These are phyloP conservation scores for Russula ochroleuca DNA, from an alignment of 768 basidiomycete genomes.

Conservation along the genomic window DNA sequence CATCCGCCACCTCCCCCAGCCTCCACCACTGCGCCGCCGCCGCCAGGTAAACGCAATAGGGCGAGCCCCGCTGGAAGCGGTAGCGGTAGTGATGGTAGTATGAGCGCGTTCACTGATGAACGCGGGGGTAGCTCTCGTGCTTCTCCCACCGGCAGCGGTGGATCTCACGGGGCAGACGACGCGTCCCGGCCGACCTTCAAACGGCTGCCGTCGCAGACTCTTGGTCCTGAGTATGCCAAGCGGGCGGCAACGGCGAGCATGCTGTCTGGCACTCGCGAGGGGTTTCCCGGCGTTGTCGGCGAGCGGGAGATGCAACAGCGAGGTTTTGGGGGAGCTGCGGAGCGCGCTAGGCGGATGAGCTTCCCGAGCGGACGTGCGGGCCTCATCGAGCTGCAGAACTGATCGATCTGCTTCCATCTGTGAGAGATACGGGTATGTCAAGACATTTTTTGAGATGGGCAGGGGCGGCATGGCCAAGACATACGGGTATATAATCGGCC, in stretches of 20 bases:
- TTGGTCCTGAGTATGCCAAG: slow-evolving; percentile 59
- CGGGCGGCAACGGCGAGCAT: slow-evolving; percentile 30
- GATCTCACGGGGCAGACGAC: slow-evolving; percentile 32
- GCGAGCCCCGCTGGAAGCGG: slow-evolving; percentile 27
- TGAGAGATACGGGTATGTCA: neutral
- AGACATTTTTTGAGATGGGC: neutral
- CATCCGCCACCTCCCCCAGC: neutral
- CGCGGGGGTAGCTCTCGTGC: slow-evolving; percentile 15
- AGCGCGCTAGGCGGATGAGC: slow-evolving; percentile 28
- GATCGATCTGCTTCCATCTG: neutral
- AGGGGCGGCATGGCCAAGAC: neutral
- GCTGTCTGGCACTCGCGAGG: slow-evolving; percentile 9
- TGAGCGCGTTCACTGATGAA: slow-evolving; percentile 14
- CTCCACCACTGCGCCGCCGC: neutral
- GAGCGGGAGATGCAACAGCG: slow-evolving; percentile 4
- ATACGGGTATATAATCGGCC: neutral
- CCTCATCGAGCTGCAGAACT: slow-evolving; percentile 12
- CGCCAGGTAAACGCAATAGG: slow-evolving; percentile 19
- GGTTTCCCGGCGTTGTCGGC: neutral
- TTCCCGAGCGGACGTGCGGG: slow-evolving; percentile 21
- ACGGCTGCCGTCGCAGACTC: slow-evolving; percentile 64
- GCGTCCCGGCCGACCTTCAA: slow-evolving; percentile 62
- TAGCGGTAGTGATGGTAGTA: slow-evolving; percentile 17
- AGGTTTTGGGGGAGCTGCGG: slow-evolving; percentile 1
- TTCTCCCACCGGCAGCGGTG: slow-evolving; percentile 27